These are phyloP conservation scores for Pouteria campechiana DNA, from an alignment of 179 eudicot species.

Conservation along the genomic window DNA sequence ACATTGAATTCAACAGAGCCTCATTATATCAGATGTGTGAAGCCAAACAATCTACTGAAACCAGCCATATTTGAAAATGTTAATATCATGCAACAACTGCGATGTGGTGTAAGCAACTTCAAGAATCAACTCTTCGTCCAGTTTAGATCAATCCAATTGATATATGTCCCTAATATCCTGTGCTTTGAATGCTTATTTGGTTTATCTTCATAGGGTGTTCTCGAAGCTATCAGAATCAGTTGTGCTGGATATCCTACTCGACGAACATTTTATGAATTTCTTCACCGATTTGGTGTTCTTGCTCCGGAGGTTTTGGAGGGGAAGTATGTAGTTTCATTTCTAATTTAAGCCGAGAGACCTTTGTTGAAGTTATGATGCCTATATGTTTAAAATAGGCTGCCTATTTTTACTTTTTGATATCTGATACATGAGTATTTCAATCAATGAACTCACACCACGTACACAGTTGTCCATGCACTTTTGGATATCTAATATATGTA, in stretches of 20 bases:
- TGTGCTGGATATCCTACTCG: constrained; percentile 97
- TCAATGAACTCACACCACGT: too few species aligned
- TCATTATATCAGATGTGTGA: constrained; percentile 95
- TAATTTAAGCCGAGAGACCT: too few species aligned
- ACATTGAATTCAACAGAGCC: constrained; percentile 93
- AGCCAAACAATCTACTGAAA: constrained; percentile 84
- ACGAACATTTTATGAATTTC: constrained; percentile 69
- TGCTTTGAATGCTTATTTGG: constrained; percentile 10
- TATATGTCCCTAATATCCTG: background rate
- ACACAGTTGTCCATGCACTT: too few species aligned
- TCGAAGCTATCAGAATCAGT: constrained; percentile 96
- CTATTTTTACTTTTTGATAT: too few species aligned
- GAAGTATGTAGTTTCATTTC: constrained; percentile 31
- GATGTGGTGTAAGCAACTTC: constrained; percentile 99
- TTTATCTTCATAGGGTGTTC: constrained; percentile 77
- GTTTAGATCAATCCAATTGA: constrained; percentile 5
- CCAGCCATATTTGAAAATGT: constrained; percentile 92
- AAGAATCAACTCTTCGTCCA: too few species aligned
- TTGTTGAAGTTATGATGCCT: constrained; percentile 1
- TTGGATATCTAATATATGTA: constrained; percentile 18
- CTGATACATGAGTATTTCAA: too few species aligned
- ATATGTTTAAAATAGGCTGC: too few species aligned
- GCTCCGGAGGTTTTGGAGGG: constrained; percentile 69
- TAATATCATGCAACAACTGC: constrained; percentile 84
- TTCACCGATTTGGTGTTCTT: constrained; percentile 70